These are phyloP conservation scores for Paracorniculantispora psalliotae DNA, from an alignment of 2,329 filamentous ascomycete genomes.

Conservation along the genomic window DNA sequence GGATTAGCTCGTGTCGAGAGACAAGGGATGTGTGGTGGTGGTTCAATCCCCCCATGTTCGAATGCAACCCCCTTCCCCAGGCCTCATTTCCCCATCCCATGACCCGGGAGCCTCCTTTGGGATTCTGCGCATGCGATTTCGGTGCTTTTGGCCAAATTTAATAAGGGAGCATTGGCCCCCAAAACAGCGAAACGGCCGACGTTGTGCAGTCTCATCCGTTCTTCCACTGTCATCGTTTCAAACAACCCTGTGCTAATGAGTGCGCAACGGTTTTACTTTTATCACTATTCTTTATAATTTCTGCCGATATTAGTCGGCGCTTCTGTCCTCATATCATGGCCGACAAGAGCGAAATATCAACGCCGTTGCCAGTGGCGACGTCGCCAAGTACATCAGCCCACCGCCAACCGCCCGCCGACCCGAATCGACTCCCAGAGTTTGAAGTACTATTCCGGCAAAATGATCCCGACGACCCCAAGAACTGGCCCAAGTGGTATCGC, in stretches of 20 bases:
- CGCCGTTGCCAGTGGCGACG: not conserved
- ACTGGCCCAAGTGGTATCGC: conserved; percentile 53
- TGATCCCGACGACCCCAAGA: conserved; percentile 61
- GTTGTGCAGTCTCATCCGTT: not conserved
- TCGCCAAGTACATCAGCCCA: not conserved
- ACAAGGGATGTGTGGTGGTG: not conserved
- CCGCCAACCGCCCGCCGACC: not conserved
- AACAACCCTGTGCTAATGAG: not conserved
- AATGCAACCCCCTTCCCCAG: not conserved
- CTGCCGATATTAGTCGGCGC: not conserved
- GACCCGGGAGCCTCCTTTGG: not conserved
- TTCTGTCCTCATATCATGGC: not conserved
- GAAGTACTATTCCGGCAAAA: conserved; percentile 63
- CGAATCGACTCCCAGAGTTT: conserved; percentile 38
- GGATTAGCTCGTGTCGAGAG: not conserved
- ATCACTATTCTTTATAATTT: not conserved
- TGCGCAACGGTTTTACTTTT: not conserved
- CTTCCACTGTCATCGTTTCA: not conserved
- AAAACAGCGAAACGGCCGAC: not conserved
- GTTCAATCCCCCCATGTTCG: not conserved
- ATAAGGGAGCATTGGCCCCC: not conserved
- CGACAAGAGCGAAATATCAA: not conserved
- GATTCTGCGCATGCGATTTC: not conserved
- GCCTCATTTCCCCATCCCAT: conserved; percentile 3
- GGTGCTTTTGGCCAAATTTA: not conserved